Conservation (phyloP, 23 red algal genomes). For the Gracilaria domingensis region DNA sequence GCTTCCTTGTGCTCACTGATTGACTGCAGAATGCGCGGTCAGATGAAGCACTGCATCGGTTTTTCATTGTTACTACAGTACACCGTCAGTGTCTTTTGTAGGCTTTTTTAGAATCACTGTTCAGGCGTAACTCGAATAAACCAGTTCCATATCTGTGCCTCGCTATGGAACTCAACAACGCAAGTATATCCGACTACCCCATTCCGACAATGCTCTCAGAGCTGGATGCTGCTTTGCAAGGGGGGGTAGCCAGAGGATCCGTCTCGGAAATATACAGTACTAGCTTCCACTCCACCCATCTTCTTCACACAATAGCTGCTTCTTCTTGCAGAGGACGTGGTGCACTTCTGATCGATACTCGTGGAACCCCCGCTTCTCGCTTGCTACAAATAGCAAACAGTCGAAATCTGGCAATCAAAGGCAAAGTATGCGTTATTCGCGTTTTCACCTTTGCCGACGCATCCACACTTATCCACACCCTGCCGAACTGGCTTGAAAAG, state of each 20-base stretch:
- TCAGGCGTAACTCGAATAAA: no score
- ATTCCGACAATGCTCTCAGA: slow-evolving; percentile 23
- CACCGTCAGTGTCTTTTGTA: no score
- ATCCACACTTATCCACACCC: slow-evolving; percentile 1
- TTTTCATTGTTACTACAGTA: no score
- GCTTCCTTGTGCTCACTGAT: no score
- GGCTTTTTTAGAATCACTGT: no score
- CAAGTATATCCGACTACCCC: background rate
- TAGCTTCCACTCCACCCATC: slow-evolving; percentile 11
- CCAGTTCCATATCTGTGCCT: background rate
- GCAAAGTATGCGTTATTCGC: background rate
- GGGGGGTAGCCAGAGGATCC: slow-evolving; percentile 29
- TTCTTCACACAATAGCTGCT: slow-evolving; percentile 28
- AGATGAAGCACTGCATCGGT: no score
- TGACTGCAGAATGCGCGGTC: no score
- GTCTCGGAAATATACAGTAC: slow-evolving; percentile 54
- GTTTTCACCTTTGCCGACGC: slow-evolving; percentile 37
- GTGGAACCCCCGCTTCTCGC: slow-evolving; percentile 6
- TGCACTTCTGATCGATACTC: slow-evolving; percentile 30
- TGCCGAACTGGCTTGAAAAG: slow-evolving; percentile 4
- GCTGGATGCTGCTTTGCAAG: slow-evolving; percentile 38
- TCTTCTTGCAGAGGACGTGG: slow-evolving; percentile 21
- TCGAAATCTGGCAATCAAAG: background rate
- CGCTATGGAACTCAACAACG: background rate
- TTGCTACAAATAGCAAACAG: slow-evolving; percentile 30